Conservation (phyloP, 768 basidiomycete species). For the Termitomyces sp. region DNA sequence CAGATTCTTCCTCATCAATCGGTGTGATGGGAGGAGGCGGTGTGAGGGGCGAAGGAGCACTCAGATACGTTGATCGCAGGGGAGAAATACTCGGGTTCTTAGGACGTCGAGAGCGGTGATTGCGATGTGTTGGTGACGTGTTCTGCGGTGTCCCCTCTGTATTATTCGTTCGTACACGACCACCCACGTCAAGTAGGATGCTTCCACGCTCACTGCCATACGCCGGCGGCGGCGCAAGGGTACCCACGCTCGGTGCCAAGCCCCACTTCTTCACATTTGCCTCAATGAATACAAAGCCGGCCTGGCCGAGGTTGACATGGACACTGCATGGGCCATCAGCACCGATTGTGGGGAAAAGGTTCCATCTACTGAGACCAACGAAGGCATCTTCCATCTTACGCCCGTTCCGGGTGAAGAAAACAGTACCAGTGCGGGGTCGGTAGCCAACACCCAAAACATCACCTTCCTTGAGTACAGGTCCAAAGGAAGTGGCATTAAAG, state of each 20-base stretch:
- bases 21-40: slow-evolving; percentile 73
- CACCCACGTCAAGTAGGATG: slow-evolving; percentile 91
- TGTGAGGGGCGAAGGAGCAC: slow-evolving; percentile 35
- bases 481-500: slow-evolving; percentile 81
- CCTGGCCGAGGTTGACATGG: slow-evolving; percentile 96
- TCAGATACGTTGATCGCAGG: slow-evolving; percentile 46
- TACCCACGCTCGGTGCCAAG: slow-evolving; percentile 93
- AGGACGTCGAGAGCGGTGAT: slow-evolving; percentile 58
- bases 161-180: slow-evolving; percentile 35
- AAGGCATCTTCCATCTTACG: slow-evolving; percentile 97
- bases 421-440: slow-evolving; percentile 91
- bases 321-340: slow-evolving; percentile 95
- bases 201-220: slow-evolving; percentile 97
- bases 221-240: slow-evolving; percentile 94
- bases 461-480: slow-evolving; percentile 82
- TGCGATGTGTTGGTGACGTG: slow-evolving; percentile 47
- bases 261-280: slow-evolving; percentile 99
- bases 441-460: slow-evolving; percentile 96
- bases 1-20: slow-evolving; percentile 54
- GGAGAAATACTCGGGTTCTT: slow-evolving; percentile 40
- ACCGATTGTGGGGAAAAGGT: slow-evolving; percentile 95
- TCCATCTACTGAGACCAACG: slow-evolving; percentile 81
- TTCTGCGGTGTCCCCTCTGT: slow-evolving; percentile 35
- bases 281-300: slow-evolving; percentile 98
- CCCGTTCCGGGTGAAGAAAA: slow-evolving; percentile 99